Evolutionary conservation across 441 rosid species (phyloP).

Genomic region (Pelargonium citronellum): DNA sequence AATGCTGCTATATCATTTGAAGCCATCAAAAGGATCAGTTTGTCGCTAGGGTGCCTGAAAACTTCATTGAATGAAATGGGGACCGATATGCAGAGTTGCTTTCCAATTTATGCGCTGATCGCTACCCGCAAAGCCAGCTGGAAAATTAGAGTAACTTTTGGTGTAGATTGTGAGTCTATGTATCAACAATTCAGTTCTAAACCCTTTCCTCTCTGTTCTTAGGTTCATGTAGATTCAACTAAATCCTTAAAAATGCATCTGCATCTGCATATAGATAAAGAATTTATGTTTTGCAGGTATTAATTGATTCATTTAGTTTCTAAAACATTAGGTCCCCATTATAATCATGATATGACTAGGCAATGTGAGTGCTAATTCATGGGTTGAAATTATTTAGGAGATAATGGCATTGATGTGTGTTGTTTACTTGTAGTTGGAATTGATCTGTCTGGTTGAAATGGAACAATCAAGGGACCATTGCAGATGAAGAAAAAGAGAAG

Average conservation of each 20-base stretch:
- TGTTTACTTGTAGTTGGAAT: background rate
- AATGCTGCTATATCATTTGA: background rate
- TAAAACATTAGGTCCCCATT: background rate
- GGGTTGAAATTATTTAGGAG: background rate
- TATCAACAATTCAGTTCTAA: background rate
- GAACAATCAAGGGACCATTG: background rate
- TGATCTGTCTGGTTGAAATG: background rate
- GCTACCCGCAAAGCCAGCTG: background rate
- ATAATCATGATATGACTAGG: background rate
- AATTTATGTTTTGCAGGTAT: no score
- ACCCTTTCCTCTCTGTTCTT: background rate
- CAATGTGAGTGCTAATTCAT: background rate
- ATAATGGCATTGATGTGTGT: background rate
- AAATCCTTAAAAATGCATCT: background rate
- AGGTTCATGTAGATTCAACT: constrained; percentile 1
- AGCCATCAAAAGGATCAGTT: constrained; percentile 2
- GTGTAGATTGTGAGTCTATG: background rate
- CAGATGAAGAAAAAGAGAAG: background rate
- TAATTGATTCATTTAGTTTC: background rate
- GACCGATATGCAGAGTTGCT: constrained; percentile 12
- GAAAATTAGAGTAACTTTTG: background rate
- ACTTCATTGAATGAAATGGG: constrained; percentile 15
- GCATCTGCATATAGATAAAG: no score
- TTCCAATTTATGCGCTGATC: background rate
- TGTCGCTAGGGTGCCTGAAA: constrained; percentile 16